Percentiles rank a stretch among this genome's conserved stretches.
These are phyloP conservation scores for Camelina laxa DNA, from an alignment of 345 rosid genomes.

Conservation along the genomic window DNA sequence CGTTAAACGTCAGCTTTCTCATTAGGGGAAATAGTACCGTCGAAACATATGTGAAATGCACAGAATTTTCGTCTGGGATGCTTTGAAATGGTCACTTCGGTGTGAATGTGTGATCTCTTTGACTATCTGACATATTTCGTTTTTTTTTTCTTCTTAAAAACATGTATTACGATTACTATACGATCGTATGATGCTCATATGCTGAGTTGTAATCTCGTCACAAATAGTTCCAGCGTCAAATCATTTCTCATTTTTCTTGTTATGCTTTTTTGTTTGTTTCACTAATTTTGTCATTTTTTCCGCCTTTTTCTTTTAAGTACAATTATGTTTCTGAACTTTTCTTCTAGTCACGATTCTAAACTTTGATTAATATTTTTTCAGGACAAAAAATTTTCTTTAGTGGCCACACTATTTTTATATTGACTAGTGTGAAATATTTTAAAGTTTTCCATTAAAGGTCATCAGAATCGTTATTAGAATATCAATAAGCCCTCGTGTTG, in stretches of 20 bases:
- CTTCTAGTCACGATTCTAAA: neutral
- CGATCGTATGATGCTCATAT: neutral
- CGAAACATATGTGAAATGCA: constrained; percentile 32
- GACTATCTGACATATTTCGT: constrained; percentile 19
- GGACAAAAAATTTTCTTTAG: constrained; percentile 4
- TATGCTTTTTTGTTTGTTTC: constrained; percentile 3
- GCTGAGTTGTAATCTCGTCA: neutral
- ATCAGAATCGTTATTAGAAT: neutral
- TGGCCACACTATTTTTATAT: constrained; percentile 21
- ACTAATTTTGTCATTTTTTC: constrained; percentile 2
- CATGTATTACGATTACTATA: neutral
- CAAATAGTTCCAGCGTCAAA: neutral
- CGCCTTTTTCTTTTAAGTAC: neutral
- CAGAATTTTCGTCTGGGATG: constrained; percentile 16
- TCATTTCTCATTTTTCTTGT: neutral
- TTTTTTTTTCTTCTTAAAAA: no score
- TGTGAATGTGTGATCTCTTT: constrained; percentile 38
- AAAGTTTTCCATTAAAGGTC: neutral
- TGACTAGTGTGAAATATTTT: constrained; percentile 13
- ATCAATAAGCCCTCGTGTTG: constrained; percentile 32
- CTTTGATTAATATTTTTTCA: neutral
- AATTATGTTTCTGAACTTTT: neutral
- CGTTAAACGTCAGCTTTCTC: neutral
- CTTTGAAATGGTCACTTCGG: constrained; percentile 6
- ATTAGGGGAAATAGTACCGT: constrained; percentile 1